Base-by-base conservation (phyloP, 1,284 basidiomycete species). In the Cutaneotrichosporon cutaneum region DNA sequence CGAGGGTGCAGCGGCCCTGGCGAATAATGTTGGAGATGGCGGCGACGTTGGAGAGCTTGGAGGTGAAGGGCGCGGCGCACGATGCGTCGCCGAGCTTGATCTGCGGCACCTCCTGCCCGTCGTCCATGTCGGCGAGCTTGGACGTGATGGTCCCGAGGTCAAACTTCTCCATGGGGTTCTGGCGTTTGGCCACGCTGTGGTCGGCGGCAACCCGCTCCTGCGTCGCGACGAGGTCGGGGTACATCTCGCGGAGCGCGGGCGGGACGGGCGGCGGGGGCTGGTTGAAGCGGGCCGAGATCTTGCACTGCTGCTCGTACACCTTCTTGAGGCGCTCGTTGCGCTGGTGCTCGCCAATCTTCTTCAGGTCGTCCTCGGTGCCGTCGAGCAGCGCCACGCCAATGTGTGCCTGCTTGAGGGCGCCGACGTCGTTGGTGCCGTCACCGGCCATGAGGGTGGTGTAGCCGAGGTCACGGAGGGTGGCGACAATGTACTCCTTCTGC, bases 61-160 rank as follows among this genome's bases (percentile, higher is more conserved):
- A 95, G 0, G 94, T 97, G 82, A 97, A 97, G 0, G 94, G 94
- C 1, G 94, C 94, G 13, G 94, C 94, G 72, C 94, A 96, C 5
- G 92, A 95, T 0, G 94, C 94, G 76, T 97, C 94, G 33, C 94
- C 94, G 30, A 97, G 87, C 80, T 97, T 97, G 80, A 97, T 97
- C 81, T 94, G 92, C 8, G 94, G 94, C 0, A 94, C 88, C 30
- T 96, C 93, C 32, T 76, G 74, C 26, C 95, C 94, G 13, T 89
- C 90, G 56, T 96, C 94, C 86, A 97, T 88, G 47, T 94, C 90
- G 1, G 92, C 86, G 75, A 97, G 80, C 71, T 92, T 90, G 71
- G 92, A 89, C 14, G 92, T 96, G 68, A 97, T 95, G 2, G 87
- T 83, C 18, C 84, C 83, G 70, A 95, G 75, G 75, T 97, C 92